Percentiles rank a stretch among this genome's conserved stretches.
phyloP scores from a whole-genome alignment of 345 rosid species.

The Linum tenue region DNA sequence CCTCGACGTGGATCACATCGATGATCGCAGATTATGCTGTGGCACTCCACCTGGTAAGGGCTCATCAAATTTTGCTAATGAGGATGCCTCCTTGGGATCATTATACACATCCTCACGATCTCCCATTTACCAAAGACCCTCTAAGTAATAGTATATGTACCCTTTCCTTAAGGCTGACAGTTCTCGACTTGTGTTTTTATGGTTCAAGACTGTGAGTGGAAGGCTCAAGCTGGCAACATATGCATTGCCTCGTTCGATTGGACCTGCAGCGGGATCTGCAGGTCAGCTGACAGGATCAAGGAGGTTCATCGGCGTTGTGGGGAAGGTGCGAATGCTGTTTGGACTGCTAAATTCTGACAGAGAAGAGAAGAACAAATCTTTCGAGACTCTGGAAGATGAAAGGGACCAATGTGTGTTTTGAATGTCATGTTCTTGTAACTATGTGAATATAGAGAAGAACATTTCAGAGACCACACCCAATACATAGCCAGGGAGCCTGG shows the following conservation, averaged over 20 bases:
- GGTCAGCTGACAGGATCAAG: slow-evolving; percentile 73
- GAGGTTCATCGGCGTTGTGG: slow-evolving; percentile 91
- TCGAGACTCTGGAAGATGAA: background rate
- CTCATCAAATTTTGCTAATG: slow-evolving; percentile 16
- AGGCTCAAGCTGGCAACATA: slow-evolving; percentile 93
- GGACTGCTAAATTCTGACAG: slow-evolving; percentile 66
- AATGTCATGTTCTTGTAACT: background rate
- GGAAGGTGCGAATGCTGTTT: slow-evolving; percentile 81
- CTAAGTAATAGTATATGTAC: too few species aligned
- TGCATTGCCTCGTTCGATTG: slow-evolving; percentile 96
- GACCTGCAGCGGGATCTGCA: slow-evolving; percentile 96
- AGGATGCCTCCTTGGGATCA: background rate
- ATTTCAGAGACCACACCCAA: background rate
- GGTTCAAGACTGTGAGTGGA: slow-evolving; percentile 84
- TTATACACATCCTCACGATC: too few species aligned
- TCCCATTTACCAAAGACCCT: too few species aligned
- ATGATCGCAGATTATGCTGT: slow-evolving; percentile 88
- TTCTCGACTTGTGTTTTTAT: background rate
- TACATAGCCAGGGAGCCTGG: background rate
- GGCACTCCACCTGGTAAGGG: slow-evolving; percentile 95
- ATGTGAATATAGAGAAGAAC: background rate
- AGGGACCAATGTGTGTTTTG: background rate
- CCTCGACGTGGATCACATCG: slow-evolving; percentile 82
- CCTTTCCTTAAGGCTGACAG: too few species aligned
- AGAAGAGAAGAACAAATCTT: slow-evolving; percentile 20